These are phyloP conservation scores for Trichosanthes cucumerina DNA, from an alignment of 306 rosid genomes.

Conservation along the genomic window DNA sequence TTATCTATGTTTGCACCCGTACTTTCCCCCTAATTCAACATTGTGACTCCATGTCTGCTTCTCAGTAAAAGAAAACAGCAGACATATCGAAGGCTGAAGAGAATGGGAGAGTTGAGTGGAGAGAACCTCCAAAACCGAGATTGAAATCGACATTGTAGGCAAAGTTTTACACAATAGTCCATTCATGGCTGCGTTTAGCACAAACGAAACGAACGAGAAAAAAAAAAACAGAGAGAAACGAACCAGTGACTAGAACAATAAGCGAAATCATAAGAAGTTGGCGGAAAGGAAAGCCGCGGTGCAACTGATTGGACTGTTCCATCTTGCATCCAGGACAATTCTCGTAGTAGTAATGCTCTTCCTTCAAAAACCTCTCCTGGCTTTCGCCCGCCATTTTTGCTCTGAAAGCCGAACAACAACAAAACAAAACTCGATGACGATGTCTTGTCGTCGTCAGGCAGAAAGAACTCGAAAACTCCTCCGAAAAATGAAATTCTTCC, in stretches of 20 bases:
- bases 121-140: background rate
- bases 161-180: background rate
- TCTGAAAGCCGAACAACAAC: background rate
- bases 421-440: background rate
- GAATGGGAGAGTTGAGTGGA: background rate
- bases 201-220: background rate
- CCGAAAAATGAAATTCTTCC: background rate
- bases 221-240: background rate
- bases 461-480: background rate
- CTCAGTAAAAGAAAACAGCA: background rate
- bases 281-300: slow-evolving; percentile 30
- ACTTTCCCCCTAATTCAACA: background rate
- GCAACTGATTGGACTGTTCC: slow-evolving; percentile 32
- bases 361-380: slow-evolving; percentile 34
- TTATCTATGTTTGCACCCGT: background rate
- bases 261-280: slow-evolving; percentile 34
- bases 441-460: background rate
- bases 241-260: slow-evolving; percentile 43
- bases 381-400: slow-evolving; percentile 30
- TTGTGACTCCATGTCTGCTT: background rate
- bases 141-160: background rate
- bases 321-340: slow-evolving; percentile 77
- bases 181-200: background rate
- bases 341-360: slow-evolving; percentile 29
- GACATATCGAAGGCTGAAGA: background rate